These are phyloP conservation scores for Kwoniella shivajii DNA, from an alignment of 1,284 basidiomycete genomes.

Conservation along the genomic window DNA sequence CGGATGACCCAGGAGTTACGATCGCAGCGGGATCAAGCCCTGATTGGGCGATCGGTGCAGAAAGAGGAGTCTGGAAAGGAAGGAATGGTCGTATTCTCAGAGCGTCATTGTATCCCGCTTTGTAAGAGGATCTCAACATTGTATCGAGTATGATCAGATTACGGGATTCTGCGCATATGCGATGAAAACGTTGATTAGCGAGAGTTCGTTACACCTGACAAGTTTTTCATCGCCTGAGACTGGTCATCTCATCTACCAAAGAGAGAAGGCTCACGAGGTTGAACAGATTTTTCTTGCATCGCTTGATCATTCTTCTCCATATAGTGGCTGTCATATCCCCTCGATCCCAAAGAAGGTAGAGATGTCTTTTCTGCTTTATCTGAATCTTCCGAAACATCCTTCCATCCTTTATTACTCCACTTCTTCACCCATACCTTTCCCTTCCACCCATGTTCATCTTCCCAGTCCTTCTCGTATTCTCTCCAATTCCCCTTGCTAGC, in stretches of 20 bases:
- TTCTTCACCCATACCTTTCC: slow-evolving; percentile 5
- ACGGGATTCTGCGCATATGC: neutral
- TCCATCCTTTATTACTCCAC: slow-evolving; percentile 1
- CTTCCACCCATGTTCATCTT: slow-evolving; percentile 3
- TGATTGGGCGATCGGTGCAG: neutral
- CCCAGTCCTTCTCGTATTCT: slow-evolving; percentile 1
- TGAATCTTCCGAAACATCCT: neutral
- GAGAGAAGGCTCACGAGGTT: no score
- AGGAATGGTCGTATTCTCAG: slow-evolving; percentile 10
- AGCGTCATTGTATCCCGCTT: slow-evolving; percentile 13
- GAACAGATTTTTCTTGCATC: no score
- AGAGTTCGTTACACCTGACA: no score
- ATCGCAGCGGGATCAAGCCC: neutral
- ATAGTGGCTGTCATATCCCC: no score
- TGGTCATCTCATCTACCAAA: no score
- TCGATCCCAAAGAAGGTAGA: no score
- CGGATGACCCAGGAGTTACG: neutral
- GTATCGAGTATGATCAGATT: slow-evolving; percentile 15
- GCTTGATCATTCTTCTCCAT: no score
- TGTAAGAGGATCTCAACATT: slow-evolving; percentile 10
- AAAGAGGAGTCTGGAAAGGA: neutral
- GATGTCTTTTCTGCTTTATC: no score
- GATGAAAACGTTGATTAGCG: no score
- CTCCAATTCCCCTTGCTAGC: neutral
- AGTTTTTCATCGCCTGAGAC: no score